Conservation (phyloP, 371 early-diverging fungal species). For the Umbelopsis sp. region DNA sequence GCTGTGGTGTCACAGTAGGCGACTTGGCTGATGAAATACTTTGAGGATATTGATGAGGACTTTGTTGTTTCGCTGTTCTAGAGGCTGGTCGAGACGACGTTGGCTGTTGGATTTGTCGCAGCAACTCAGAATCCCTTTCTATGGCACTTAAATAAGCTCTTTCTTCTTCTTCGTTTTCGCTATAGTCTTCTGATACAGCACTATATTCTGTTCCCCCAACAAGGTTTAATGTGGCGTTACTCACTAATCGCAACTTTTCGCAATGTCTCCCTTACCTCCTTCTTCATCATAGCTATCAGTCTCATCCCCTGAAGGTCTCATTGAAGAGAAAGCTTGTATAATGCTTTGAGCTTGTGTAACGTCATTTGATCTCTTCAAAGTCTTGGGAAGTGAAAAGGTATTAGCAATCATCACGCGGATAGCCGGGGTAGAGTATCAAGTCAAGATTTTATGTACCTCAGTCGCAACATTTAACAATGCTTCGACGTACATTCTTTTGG, state of each 20-base stretch:
- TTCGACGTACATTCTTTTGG: conserved; percentile 39
- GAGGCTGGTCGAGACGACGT: conserved; percentile 23
- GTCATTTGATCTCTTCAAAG: conserved; percentile 44
- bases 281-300: conserved; percentile 27
- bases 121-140: conserved; percentile 18
- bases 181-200: conserved; percentile 17
- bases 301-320: conserved; percentile 29
- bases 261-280: conserved; percentile 28
- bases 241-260: conserved; percentile 10
- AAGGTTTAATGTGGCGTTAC: neutral
- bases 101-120: conserved; percentile 11
- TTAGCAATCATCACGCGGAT: conserved; percentile 8
- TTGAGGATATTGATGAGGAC: neutral
- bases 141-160: conserved; percentile 23
- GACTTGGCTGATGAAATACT: conserved; percentile 1
- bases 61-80: conserved; percentile 8
- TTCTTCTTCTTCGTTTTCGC: conserved; percentile 29
- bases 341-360: conserved; percentile 46
- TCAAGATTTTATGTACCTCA: conserved; percentile 26
- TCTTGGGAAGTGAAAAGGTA: conserved; percentile 24
- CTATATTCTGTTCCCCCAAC: conserved; percentile 1
- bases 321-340: conserved; percentile 45
- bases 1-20: conserved; percentile 14
- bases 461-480: conserved; percentile 31
- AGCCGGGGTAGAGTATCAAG: neutral